Conservation (phyloP, 2,329 filamentous ascomycete species). For the Pseudomassariella vexata region DNA sequence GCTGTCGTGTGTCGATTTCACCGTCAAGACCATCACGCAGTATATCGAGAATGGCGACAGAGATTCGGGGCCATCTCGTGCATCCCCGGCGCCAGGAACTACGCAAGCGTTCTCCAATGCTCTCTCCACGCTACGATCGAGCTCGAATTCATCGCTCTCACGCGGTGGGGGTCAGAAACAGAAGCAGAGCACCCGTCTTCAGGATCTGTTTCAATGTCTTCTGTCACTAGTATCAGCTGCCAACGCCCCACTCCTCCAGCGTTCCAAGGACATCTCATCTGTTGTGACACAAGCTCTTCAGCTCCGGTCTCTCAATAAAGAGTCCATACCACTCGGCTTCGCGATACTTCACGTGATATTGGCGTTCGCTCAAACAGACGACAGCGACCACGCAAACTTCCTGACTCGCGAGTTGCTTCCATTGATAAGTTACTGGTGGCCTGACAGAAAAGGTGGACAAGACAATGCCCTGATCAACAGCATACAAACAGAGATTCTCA, state of each 20-base stretch:
- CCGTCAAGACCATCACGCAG: conserved; percentile 55
- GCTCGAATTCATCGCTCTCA: conserved; percentile 12
- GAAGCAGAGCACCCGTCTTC: conserved; percentile 28
- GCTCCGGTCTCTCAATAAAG: conserved; percentile 50
- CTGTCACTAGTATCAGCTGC: conserved; percentile 56
- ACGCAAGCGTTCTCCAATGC: conserved; percentile 20
- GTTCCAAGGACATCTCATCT: conserved; percentile 49
- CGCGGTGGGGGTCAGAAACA: conserved; percentile 20
- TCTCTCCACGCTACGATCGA: conserved; percentile 24
- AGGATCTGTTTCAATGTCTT: conserved; percentile 61
- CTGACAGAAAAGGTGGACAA: conserved; percentile 57
- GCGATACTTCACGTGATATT: conserved; percentile 69
- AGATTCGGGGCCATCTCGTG: conserved; percentile 29
- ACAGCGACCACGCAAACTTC: conserved; percentile 54
- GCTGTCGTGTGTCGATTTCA: conserved; percentile 66
- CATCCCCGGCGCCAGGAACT: conserved; percentile 40
- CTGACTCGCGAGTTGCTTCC: conserved; percentile 60
- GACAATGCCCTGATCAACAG: conserved; percentile 52
- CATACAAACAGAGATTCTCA: conserved; percentile 73
- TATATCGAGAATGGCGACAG: conserved; percentile 37
- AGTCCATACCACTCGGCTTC: conserved; percentile 64
- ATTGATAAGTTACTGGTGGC: conserved; percentile 72
- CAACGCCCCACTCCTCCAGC: conserved; percentile 60
- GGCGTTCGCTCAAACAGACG: conserved; percentile 60
- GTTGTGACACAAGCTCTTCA: conserved; percentile 57